Conservation (phyloP, 2,329 filamentous ascomycete species). For the Zalaria obscura region DNA sequence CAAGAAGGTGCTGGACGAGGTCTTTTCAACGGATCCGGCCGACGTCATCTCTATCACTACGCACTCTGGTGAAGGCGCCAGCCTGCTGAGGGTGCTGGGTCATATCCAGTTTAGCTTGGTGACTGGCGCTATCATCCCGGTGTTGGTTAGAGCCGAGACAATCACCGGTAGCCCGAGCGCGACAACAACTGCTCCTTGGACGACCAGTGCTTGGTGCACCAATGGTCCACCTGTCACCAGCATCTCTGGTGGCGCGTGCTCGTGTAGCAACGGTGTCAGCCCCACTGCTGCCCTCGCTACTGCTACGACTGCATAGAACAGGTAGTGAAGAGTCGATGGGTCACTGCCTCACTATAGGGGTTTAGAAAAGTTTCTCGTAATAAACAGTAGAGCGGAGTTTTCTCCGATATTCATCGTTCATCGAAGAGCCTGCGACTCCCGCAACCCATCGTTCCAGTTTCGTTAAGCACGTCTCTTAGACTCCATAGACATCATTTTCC, state of each 20-base stretch:
- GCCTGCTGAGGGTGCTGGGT: slow-evolving; percentile 39
- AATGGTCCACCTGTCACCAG: slow-evolving; percentile 18
- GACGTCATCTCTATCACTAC: slow-evolving; percentile 47
- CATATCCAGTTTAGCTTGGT: slow-evolving; percentile 47
- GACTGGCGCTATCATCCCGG: slow-evolving; percentile 56
- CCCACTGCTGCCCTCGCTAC: slow-evolving; percentile 4
- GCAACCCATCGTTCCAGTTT: no score
- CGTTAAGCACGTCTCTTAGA: no score
- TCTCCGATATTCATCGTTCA: no score
- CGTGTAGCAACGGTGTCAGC: slow-evolving; percentile 10
- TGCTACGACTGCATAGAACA: background rate
- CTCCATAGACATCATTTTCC: no score
- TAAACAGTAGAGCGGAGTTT: no score
- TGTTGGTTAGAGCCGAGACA: slow-evolving; percentile 47
- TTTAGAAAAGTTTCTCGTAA: no score
- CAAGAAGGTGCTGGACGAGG: slow-evolving; percentile 39
- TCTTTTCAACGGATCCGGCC: slow-evolving; percentile 38
- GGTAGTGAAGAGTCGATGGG: background rate
- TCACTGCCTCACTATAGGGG: no score
- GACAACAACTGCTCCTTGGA: slow-evolving; percentile 17
- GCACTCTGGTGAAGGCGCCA: slow-evolving; percentile 44
- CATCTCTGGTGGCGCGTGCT: slow-evolving; percentile 11
- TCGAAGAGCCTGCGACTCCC: no score
- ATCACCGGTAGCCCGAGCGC: slow-evolving; percentile 17
- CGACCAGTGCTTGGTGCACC: slow-evolving; percentile 18